Evolutionary conservation across 1,284 basidiomycete genomes (phyloP).

Genomic region (Anthracocystis setariae): DNA sequence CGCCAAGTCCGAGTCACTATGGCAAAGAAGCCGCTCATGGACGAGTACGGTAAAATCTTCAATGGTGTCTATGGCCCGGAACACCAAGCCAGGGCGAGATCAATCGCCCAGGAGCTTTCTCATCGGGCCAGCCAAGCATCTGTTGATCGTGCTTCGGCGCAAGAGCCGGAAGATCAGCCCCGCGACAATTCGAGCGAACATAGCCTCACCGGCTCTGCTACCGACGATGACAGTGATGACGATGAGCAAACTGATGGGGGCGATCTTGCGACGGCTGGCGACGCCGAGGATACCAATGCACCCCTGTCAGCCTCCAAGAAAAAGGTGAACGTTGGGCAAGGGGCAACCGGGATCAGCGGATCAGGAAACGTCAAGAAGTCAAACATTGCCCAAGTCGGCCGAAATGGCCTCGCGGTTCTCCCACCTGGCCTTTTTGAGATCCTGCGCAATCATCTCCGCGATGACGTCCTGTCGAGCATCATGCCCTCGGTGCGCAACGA

Average conservation of each 20-base stretch:
- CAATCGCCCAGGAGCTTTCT: constrained; percentile 40
- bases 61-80: constrained; percentile 36
- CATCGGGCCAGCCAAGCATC: constrained; percentile 20
- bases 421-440: constrained; percentile 49
- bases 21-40: constrained; percentile 48
- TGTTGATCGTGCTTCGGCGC: constrained; percentile 2
- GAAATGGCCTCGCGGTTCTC: constrained; percentile 48
- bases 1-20: constrained; percentile 24
- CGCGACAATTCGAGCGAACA: constrained; percentile 17
- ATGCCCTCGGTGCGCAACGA: constrained; percentile 48
- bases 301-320: constrained; percentile 8
- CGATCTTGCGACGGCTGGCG: constrained; percentile 16
- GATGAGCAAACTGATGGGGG: constrained; percentile 13
- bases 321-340: constrained; percentile 7
- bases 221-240: constrained; percentile 20
- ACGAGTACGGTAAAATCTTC: constrained; percentile 47
- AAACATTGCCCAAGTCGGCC: constrained; percentile 45
- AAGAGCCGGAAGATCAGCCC: background rate
- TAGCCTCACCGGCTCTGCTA: constrained; percentile 19
- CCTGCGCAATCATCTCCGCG: constrained; percentile 42
- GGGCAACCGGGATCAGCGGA: background rate
- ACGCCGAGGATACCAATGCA: constrained; percentile 7
- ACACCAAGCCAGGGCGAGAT: constrained; percentile 24
- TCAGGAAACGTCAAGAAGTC: constrained; percentile 17
- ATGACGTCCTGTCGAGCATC: constrained; percentile 46